A percentile compares a stretch with the other conserved stretches of the same genome.
These are phyloP conservation scores for Neurospora discreta DNA, from an alignment of 495 filamentous ascomycete genomes.

Conservation along the genomic window DNA sequence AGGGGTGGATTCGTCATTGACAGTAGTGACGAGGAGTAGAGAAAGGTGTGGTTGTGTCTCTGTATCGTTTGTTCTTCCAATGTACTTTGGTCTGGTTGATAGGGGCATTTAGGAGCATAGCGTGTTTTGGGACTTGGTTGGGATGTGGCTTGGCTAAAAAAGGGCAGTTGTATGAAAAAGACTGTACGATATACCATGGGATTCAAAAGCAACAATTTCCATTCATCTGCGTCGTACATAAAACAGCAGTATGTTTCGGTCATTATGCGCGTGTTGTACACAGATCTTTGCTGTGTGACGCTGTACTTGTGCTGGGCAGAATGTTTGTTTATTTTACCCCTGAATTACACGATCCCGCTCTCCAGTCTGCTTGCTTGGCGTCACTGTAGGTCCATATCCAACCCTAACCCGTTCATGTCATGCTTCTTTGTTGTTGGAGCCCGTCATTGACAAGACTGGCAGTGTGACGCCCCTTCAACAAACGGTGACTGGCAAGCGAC, in stretches of 20 bases:
- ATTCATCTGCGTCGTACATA: background rate
- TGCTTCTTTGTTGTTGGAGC: background rate
- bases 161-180: background rate
- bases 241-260: background rate
- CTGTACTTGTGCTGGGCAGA: background rate
- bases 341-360: background rate
- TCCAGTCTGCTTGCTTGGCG: background rate
- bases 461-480: too few relatives aligned
- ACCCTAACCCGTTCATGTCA: background rate
- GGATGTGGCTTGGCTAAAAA: background rate
- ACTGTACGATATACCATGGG: background rate
- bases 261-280: background rate
- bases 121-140: background rate
- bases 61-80: background rate
- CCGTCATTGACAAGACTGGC: background rate
- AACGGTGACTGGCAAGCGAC: too few relatives aligned
- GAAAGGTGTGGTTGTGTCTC: background rate
- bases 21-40: conserved; percentile 43
- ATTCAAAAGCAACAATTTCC: background rate
- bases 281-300: background rate
- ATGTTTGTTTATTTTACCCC: background rate
- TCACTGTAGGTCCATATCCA: background rate
- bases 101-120: background rate
- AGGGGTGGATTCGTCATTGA: conserved; percentile 45
- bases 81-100: background rate